Conservation (phyloP, 2,329 filamentous ascomycete genomes). For the Pestalotiopsis sp. region DNA sequence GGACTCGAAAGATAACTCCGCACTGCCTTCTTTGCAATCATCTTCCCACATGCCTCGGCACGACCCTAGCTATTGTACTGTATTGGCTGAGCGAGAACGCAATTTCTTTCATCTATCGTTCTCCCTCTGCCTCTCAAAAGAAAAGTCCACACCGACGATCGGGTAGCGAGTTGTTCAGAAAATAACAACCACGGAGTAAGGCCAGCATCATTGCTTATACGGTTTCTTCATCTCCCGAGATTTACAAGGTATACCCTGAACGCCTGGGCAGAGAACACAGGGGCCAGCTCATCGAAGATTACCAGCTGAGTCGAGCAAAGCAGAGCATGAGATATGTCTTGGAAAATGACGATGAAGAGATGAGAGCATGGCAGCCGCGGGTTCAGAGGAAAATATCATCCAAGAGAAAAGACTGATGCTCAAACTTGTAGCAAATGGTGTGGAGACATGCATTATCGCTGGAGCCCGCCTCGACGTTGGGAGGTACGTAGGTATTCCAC, state of each 20-base stretch:
- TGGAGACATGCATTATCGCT: not conserved
- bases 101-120: no score
- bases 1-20: no score
- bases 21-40: no score
- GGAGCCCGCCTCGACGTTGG: not conserved
- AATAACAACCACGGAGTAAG: not conserved
- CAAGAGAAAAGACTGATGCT: not conserved
- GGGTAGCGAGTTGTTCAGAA: not conserved
- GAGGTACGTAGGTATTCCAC: not conserved
- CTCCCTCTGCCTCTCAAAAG: not conserved
- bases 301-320: not conserved
- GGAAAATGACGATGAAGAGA: not conserved
- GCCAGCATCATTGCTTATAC: not conserved
- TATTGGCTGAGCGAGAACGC: no score
- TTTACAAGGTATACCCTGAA: not conserved
- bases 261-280: not conserved
- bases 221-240: not conserved
- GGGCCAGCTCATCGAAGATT: not conserved
- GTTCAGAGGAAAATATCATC: not conserved
- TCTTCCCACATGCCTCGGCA: no score
- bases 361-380: not conserved
- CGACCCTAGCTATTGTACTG: no score
- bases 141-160: not conserved
- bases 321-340: not conserved
- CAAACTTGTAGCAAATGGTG: not conserved